phyloP scores from a whole-genome alignment of 1,284 basidiomycete genomes.

The Puccinia brachypodii region DNA sequence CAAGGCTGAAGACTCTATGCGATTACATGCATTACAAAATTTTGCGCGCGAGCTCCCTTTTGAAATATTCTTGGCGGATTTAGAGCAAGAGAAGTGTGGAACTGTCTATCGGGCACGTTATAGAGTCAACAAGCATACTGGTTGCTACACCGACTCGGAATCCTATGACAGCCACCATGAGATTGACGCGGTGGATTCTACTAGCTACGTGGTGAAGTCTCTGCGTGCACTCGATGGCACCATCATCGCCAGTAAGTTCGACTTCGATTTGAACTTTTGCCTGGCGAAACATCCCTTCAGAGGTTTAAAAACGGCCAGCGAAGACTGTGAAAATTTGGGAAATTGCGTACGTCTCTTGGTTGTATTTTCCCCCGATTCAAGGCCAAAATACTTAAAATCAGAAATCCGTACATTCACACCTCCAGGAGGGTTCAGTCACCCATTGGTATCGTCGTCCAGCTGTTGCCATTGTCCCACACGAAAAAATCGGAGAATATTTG shows the following conservation, averaged over 20 bases:
- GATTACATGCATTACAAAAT: neutral
- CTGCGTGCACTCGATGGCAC: neutral
- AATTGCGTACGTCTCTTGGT: neutral
- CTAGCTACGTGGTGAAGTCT: neutral
- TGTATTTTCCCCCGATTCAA: neutral
- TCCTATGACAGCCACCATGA: neutral
- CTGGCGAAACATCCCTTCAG: neutral
- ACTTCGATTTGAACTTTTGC: neutral
- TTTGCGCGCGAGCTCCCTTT: neutral
- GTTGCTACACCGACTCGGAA: neutral
- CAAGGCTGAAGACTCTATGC: neutral
- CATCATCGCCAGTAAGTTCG: neutral
- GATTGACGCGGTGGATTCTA: neutral
- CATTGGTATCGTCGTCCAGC: neutral
- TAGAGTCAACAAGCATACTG: too few species aligned
- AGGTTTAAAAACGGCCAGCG: neutral
- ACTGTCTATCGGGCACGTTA: too few species aligned
- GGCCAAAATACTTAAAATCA: neutral
- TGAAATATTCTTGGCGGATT: neutral
- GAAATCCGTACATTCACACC: neutral
- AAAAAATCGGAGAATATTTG: neutral
- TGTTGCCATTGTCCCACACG: neutral
- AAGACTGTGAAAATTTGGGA: neutral
- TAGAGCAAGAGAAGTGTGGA: neutral
- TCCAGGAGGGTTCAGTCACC: neutral